Conservation (phyloP, 2,329 filamentous ascomycete genomes). For the Fusarium liriodendri region DNA sequence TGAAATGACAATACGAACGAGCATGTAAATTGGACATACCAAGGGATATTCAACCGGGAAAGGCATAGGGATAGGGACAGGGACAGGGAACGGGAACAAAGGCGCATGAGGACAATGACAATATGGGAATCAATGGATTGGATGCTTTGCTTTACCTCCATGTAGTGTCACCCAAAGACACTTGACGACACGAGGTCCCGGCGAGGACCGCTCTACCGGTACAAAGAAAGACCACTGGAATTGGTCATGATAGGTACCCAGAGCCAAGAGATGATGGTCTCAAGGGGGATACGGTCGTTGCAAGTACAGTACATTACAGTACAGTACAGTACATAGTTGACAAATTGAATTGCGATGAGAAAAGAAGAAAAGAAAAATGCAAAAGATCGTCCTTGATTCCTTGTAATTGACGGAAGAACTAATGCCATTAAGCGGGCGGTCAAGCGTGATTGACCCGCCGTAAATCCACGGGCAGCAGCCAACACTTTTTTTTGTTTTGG, state of each 20-base stretch:
- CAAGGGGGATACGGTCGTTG: slow-evolving; percentile 24
- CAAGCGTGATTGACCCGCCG: neutral
- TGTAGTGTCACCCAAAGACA: slow-evolving; percentile 28
- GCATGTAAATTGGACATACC: slow-evolving; percentile 27
- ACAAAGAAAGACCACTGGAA: slow-evolving; percentile 23
- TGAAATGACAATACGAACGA: slow-evolving; percentile 30
- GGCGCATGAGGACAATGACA: slow-evolving; percentile 31
- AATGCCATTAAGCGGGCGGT: neutral
- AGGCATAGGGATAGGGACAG: neutral
- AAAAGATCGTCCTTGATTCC: neutral
- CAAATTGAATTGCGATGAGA: slow-evolving; percentile 10
- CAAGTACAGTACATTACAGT: neutral
- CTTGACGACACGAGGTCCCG: slow-evolving; percentile 19
- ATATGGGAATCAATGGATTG: slow-evolving; percentile 3
- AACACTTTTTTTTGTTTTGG: neutral
- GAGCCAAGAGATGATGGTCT: slow-evolving; percentile 11
- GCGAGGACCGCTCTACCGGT: slow-evolving; percentile 31
- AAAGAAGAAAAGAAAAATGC: neutral
- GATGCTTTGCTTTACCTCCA: slow-evolving; percentile 1
- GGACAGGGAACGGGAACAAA: slow-evolving; percentile 5
- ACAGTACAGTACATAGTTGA: neutral
- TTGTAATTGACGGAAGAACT: neutral
- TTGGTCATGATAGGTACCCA: slow-evolving; percentile 27
- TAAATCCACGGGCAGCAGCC: neutral
- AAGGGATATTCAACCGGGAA: slow-evolving; percentile 8